Evolutionary conservation across 305 asterid genomes (phyloP), one percentile per base, ranked within the genome.

Genomic region (Euphrasia arctica): DNA sequence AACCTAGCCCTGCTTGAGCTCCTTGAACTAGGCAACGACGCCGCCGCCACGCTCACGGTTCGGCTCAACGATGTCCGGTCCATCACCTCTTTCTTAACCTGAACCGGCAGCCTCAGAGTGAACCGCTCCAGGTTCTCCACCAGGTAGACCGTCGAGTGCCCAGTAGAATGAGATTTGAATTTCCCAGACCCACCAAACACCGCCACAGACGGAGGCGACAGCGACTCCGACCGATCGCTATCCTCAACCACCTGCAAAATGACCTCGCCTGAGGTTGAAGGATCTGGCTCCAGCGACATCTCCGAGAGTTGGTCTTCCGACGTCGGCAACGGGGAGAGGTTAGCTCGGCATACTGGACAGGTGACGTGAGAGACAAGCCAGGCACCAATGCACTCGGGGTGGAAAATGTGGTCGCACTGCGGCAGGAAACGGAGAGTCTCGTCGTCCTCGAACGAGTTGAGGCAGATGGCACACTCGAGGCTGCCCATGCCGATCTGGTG

Each of bases 281-380:
- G 13, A 34, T 0, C 39, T 7, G 1, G 22, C 2, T 12, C 49
- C 13, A 14, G 4, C 18, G 54, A 50, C 1, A 28, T 6, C 28
- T 50, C 56, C 11, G 29, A 11, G 4, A 50, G 28, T 22, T 13
- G 11, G 8, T 15, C 56, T 3, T 50, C 28, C 14, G 4, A 13
- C 12, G 57, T 64, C 5, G 78, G 45, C 14, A 48, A 31, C 0
- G 74, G 84, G 5, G 28, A 64, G 50, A 86, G 70, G 45, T 78
- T 71, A 1, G 96, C 82, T 0, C 96, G 75, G 71, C 96, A 89
- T 62, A 89, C 91, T 0, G 98, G 98, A 71, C 98, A 91, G 1
- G 96, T 91, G 51, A 80, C 78, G 70, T 89, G 94, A 7, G 83
- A 75, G 39, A 62, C 70, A 0, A 88, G 87, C 98, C 98, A 91